A percentile compares a stretch with the other conserved stretches of the same genome.
Evolutionary conservation across 371 early-diverging fungal genomes (phyloP).

Genomic region (Mucor piriformis): DNA sequence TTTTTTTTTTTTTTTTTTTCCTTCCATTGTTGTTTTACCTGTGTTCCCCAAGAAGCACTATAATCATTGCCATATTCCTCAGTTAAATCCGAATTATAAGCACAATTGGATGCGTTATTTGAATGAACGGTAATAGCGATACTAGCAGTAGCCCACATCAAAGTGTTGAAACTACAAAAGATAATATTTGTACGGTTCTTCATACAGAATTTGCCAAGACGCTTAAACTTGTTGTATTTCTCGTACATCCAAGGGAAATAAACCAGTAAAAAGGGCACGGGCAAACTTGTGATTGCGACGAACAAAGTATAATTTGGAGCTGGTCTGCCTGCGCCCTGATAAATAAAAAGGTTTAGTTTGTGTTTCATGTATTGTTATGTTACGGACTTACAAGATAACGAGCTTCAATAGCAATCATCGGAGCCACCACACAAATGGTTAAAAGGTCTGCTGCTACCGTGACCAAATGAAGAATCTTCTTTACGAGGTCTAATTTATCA

Average conservation of each 20-base stretch:
- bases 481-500: constrained; percentile 18
- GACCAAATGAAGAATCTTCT: constrained; percentile 24
- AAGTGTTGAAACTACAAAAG: constrained; percentile 27
- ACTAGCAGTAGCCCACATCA: constrained; percentile 39
- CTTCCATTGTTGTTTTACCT: constrained; percentile 15
- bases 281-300: constrained; percentile 25
- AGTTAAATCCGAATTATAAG: constrained; percentile 13
- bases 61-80: constrained; percentile 24
- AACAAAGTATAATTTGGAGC: constrained; percentile 33
- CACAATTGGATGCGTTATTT: constrained; percentile 27
- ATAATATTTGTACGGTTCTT: constrained; percentile 35
- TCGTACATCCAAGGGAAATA: constrained; percentile 42
- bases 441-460: constrained; percentile 15
- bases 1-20: not conserved
- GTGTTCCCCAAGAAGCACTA: constrained; percentile 33
- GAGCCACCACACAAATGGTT: constrained; percentile 30
- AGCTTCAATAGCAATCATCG: constrained; percentile 31
- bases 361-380: not conserved
- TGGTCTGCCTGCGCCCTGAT: constrained; percentile 29
- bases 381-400: constrained; percentile 24
- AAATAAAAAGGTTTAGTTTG: not conserved
- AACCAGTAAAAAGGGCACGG: constrained; percentile 25
- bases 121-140: constrained; percentile 36
- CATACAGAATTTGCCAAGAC: constrained; percentile 36
- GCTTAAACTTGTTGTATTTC: constrained; percentile 32